Base-by-base conservation (phyloP, 2,329 filamentous ascomycete species). In the Metarhizium humberi region DNA sequence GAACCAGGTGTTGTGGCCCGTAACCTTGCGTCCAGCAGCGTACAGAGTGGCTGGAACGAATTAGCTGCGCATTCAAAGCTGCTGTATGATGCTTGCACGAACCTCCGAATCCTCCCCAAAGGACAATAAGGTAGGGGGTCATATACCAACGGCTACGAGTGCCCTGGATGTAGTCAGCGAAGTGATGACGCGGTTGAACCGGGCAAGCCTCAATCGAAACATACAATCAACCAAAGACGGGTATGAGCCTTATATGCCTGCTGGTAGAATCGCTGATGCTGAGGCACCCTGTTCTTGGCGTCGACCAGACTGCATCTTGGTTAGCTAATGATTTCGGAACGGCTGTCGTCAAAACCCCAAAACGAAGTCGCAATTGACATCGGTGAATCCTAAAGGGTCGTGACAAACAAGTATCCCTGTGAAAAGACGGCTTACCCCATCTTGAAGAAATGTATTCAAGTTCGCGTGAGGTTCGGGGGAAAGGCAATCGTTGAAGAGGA, bases 1-100 rank as follows among this genome's bases (percentile, higher is more conserved):
- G 66, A 83, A 88, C 84, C 85, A 91, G 59, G 85, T 89, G 81
- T 90, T 92, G 79, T 92, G 82, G 66, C 88, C 88, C 60, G 85
- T 69, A 61, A 88, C 75, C 76, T 88, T 84, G 69, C 88, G 86
- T 70, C 78, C 75, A 76, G 87, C 85, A 76, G 85, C 86, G 77
- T 88, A 92, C 73, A 89, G 75, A 62, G 74, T 69, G 54, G 73
- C 80, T 84, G 61, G 25, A 30, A 3, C 30, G n/a, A 13, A 13
- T 56, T 36, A 54, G 55, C 16, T 32, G 34, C 36, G n/a, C 29
- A 40, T 29, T 16, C 4, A 29, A 2, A 42, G 38, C 7, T 45
- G 6, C 58, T 46, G 16, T 20, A 6, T 56, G 50, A 52, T 42
- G 29, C 52, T 36, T 40, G 43, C 46, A 77, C 84, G 66, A 76